These are phyloP conservation scores for Linnemannia hyalina DNA, from an alignment of 192 early-diverging fungal genomes.

Conservation along the genomic window DNA sequence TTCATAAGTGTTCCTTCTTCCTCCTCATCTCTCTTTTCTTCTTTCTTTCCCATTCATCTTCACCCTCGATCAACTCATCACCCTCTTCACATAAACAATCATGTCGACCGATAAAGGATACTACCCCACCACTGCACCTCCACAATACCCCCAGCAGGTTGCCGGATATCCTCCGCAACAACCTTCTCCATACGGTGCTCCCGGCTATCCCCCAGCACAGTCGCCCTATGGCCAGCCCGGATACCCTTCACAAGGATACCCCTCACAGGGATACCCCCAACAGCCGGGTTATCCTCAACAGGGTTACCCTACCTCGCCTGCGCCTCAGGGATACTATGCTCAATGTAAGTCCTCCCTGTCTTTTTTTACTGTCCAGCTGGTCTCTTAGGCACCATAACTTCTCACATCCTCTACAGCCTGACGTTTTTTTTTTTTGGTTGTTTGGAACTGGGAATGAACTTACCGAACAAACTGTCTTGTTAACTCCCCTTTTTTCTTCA, in stretches of 20 bases:
- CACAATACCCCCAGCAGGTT: conserved; percentile 39
- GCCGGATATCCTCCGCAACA: background rate
- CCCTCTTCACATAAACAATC: background rate
- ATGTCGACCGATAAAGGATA: conserved; percentile 37
- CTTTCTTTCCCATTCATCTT: background rate
- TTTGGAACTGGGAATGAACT: conserved; percentile 2
- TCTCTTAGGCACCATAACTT: background rate
- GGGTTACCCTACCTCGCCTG: conserved; percentile 10
- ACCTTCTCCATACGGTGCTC: background rate
- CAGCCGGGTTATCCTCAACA: conserved; percentile 26
- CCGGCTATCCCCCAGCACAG: background rate
- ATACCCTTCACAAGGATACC: background rate
- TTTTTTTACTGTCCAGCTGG: background rate
- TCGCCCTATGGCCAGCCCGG: conserved; percentile 26
- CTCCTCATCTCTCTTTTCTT: background rate
- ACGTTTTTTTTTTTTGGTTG: background rate
- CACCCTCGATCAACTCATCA: background rate
- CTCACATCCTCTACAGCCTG: background rate
- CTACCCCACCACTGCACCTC: conserved; percentile 28
- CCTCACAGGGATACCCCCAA: background rate
- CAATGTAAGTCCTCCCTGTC: conserved; percentile 10
- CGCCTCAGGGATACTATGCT: conserved; percentile 11
- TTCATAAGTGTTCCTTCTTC: background rate
- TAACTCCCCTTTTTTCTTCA: background rate
- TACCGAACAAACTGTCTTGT: background rate